Base-by-base conservation (phyloP, 108 stramenopile species). In the Skeletonema grethae region DNA sequence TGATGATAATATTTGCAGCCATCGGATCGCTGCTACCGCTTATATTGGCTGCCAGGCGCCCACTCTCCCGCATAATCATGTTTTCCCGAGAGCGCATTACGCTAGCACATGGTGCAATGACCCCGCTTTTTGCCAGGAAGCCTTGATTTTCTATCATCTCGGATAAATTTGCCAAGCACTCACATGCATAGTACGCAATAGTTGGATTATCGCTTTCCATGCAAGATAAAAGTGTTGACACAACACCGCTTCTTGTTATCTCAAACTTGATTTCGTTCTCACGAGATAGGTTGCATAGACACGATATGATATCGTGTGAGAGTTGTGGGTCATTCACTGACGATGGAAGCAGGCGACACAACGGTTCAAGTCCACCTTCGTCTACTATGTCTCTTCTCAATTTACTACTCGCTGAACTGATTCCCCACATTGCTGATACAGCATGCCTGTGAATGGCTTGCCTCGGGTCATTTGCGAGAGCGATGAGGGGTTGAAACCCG, bases 191-290 rank as follows among this genome's bases (percentile, higher is more conserved):
- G 20, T 68, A 71, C 7, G 91, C 80, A 25, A 92, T 69, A 28
- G 65, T 55, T 74, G 84, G 70, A 65, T 95, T 90, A 67, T 91
- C 87, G 63, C 68, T 77, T 70, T 80, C 79, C 72, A 88, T 86
- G 57, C 75, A 79, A 28, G 79, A 38, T 31, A 93, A 85, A n/a
- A 95, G 85, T 12, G 89, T 84, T 8, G 88, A 55, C 10, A 95
- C 77, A 24, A 84, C 83, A 4, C 92, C 92, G 39, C 77, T 74
- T 68, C 88, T 91, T 55, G 81, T 62, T 15, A 95, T 72, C 75
- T 91, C 94, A 58, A 85, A 88, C 76, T 93, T 95, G 77, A 89
- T 93, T 67, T 95, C 92, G 77, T 91, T 91, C 6, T 75, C 60
- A 15, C 88, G 62, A 39, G 87, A 80, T 12, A 95, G 77, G 72